Evolutionary conservation across 2,329 filamentous ascomycete species (phyloP).

Genomic region (Daldinia sp.): DNA sequence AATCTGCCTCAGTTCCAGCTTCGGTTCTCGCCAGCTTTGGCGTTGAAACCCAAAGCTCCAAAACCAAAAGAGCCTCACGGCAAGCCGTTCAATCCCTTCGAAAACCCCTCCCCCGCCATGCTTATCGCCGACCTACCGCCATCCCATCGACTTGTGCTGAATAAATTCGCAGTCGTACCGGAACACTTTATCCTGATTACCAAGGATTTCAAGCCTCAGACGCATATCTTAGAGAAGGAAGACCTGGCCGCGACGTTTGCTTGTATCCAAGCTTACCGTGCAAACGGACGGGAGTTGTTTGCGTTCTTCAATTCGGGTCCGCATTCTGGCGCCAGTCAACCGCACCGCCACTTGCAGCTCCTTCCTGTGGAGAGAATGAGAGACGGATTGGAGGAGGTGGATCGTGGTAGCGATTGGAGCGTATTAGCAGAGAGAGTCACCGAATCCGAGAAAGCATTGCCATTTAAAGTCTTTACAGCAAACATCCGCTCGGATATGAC

Average conservation of each 20-base stretch:
- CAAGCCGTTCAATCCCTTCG: slow-evolving; percentile 69
- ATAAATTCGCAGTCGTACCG: slow-evolving; percentile 77
- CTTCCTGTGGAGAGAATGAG: slow-evolving; percentile 71
- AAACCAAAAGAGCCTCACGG: slow-evolving; percentile 50
- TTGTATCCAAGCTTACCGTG: slow-evolving; percentile 65
- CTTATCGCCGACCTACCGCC: slow-evolving; percentile 64
- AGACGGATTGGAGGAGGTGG: slow-evolving; percentile 53
- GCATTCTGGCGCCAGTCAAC: slow-evolving; percentile 74
- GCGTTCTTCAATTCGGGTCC: slow-evolving; percentile 76
- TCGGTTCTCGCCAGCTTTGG: slow-evolving; percentile 73
- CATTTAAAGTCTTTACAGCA: slow-evolving; percentile 57
- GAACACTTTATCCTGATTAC: slow-evolving; percentile 78
- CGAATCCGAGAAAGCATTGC: slow-evolving; percentile 42
- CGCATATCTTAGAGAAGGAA: slow-evolving; percentile 64
- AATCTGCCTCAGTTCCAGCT: slow-evolving; percentile 70
- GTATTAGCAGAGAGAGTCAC: slow-evolving; percentile 56
- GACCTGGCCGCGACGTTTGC: slow-evolving; percentile 70
- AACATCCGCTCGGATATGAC: slow-evolving; percentile 48
- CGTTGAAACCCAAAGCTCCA: slow-evolving; percentile 68
- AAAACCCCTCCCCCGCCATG: slow-evolving; percentile 61
- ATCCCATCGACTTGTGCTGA: slow-evolving; percentile 71
- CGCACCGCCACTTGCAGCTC: slow-evolving; percentile 77
- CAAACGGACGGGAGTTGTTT: slow-evolving; percentile 56
- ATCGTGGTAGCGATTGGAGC: slow-evolving; percentile 52
- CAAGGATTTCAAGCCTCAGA: slow-evolving; percentile 69